Conservation (phyloP, 768 basidiomycete species). For the Tulasnella sp. region DNA sequence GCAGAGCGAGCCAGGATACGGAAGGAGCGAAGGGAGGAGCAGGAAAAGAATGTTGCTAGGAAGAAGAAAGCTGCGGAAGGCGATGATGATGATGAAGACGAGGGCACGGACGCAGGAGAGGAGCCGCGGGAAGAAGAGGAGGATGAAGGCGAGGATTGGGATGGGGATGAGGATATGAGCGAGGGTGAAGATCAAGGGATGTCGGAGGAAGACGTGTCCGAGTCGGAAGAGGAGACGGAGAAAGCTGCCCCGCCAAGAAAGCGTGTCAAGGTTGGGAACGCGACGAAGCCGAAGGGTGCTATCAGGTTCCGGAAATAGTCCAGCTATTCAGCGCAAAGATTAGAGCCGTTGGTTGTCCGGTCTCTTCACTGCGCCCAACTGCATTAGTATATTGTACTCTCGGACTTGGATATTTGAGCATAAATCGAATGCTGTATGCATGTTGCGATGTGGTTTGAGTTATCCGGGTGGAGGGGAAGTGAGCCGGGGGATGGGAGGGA, state of each 20-base stretch:
- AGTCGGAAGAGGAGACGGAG: constrained; percentile 12
- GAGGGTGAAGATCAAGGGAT: constrained; percentile 30
- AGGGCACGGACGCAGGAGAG: constrained; percentile 31
- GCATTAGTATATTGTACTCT: background rate
- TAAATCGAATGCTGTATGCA: background rate
- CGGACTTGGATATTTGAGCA: background rate
- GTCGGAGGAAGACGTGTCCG: constrained; percentile 14
- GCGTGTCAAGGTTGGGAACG: constrained; percentile 5
- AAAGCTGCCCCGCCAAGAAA: constrained; percentile 4
- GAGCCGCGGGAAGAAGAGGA: constrained; percentile 34
- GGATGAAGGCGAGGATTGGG: constrained; percentile 35
- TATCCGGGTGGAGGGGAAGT: background rate
- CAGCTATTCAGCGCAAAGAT: background rate
- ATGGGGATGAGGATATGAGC: constrained; percentile 35
- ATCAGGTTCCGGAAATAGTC: constrained; percentile 5
- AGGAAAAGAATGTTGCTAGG: constrained; percentile 80
- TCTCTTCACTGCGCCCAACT: background rate
- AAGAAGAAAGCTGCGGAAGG: constrained; percentile 51
- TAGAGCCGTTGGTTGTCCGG: background rate
- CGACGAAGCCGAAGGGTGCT: background rate
- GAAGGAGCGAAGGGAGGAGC: constrained; percentile 76
- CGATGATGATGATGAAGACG: constrained; percentile 26
- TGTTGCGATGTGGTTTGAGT: background rate
- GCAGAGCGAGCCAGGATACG: constrained; percentile 67
- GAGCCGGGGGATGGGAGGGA: background rate